Evolutionary conservation across 2,329 filamentous ascomycete species (phyloP), one percentile per base, ranked within the genome.

Genomic region (Fusarium sp.): DNA sequence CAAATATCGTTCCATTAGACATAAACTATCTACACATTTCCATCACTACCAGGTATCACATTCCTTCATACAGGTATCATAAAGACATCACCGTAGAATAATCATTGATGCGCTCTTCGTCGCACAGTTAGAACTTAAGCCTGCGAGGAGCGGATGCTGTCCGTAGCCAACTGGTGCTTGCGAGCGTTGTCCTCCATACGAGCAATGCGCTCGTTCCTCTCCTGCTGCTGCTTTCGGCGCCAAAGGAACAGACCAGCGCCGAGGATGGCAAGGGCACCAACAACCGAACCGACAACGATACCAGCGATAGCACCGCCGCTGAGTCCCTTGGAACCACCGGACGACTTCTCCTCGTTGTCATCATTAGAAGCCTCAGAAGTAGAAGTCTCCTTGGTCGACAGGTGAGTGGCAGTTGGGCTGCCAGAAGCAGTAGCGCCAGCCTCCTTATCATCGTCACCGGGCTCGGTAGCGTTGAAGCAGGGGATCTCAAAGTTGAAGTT

Each of bases 301-400:
- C 93, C 94, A 4, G 93, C 94, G 78, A 95, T 94, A 23, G 90
- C 88, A 48, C 93, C 93, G 23, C 90, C 90, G 16, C 95, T 94
- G 34, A 90, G 88, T 48, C 92, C 93, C 27, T 89, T 90, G 6
- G 91, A 92, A 3, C 80, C 80, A 62, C 75, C 72, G 0, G 66
- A 27, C 10, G 66, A 27, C 10, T 41, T 39, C 1, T 68, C 52
- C 6, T 73, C 66, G 10, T 52, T 18, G 18, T 27, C 16, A 8
- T 37, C 16, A 27, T 70, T 72, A n/a, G 67, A 39, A 34, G 66
- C 62, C 16, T 63, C 73, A 48, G 68, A 63, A 35, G n/a, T 34
- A 4, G 68, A 63, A 25, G n/a, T 35, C 5, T 37, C 68, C 3
- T 34, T 41, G 0, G 35, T 41, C 18, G 64, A 16, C 4, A 25